Conservation (phyloP, 768 basidiomycete species). For the Hypholoma sublateritium region DNA sequence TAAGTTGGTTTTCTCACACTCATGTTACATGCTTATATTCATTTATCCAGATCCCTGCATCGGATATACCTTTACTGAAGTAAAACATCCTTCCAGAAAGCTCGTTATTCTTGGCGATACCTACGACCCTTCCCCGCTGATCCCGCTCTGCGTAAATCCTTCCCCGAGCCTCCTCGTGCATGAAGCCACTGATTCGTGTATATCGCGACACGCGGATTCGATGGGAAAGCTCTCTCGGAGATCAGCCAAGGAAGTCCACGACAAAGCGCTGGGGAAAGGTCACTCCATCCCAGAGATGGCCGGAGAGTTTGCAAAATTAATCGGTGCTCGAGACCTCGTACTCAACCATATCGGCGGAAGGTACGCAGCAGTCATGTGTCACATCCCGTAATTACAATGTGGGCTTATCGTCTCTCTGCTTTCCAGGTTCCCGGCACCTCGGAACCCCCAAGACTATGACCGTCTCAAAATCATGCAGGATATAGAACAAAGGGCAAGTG, state of each 20-base stretch:
- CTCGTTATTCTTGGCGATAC: slow-evolving; percentile 82
- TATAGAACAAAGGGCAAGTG: slow-evolving; percentile 62
- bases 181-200: slow-evolving; percentile 77
- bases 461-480: slow-evolving; percentile 54
- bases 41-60: slow-evolving; percentile 63
- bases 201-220: slow-evolving; percentile 56
- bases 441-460: slow-evolving; percentile 30
- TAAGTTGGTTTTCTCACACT: slow-evolving; percentile 26
- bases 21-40: neutral
- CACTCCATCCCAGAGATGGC: slow-evolving; percentile 83
- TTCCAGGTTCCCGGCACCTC: slow-evolving; percentile 56
- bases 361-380: slow-evolving; percentile 38
- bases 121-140: slow-evolving; percentile 56
- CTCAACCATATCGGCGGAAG: slow-evolving; percentile 78
- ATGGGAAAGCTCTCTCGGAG: slow-evolving; percentile 37
- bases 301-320: slow-evolving; percentile 64
- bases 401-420: neutral
- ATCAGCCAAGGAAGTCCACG: slow-evolving; percentile 37
- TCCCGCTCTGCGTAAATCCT: slow-evolving; percentile 52
- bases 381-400: neutral
- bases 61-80: slow-evolving; percentile 74
- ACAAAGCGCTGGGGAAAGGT: slow-evolving; percentile 61
- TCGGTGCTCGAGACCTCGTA: slow-evolving; percentile 60
- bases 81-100: slow-evolving; percentile 49
- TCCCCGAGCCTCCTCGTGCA: slow-evolving; percentile 75